phyloP scores from a whole-genome alignment of 106 monocot species.

The Allium sativum region DNA sequence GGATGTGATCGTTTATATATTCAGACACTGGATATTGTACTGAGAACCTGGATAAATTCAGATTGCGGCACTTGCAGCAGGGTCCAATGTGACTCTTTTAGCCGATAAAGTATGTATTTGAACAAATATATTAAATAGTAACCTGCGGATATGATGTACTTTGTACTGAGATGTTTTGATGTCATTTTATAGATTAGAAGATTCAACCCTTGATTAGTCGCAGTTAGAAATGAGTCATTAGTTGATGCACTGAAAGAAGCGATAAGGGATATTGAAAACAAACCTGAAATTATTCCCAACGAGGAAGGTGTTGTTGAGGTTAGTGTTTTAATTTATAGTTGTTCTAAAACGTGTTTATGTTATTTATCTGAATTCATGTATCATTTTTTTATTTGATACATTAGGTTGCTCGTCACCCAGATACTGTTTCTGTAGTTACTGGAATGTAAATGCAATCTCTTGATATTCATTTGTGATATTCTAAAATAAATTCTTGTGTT shows the following conservation, averaged over 20 bases:
- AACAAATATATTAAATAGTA: no score
- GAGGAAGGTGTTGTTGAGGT: slow-evolving; percentile 91
- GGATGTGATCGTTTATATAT: neutral
- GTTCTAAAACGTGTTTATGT: neutral
- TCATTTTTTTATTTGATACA: no score
- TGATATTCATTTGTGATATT: no score
- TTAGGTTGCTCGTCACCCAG: slow-evolving; percentile 94
- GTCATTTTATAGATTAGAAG: slow-evolving; percentile 47
- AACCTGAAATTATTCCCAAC: slow-evolving; percentile 86
- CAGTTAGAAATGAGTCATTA: slow-evolving; percentile 73
- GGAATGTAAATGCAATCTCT: no score
- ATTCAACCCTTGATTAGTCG: slow-evolving; percentile 85
- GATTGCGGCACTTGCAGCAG: slow-evolving; percentile 91
- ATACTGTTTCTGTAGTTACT: slow-evolving; percentile 86
- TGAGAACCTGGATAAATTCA: slow-evolving; percentile 88
- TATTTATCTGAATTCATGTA: no score
- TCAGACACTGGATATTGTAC: slow-evolving; percentile 91
- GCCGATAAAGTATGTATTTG: slow-evolving; percentile 83
- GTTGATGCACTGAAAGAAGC: slow-evolving; percentile 79
- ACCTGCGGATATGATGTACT: no score
- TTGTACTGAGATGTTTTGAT: neutral
- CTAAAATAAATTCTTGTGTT: no score
- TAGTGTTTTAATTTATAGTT: neutral
- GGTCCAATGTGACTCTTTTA: slow-evolving; percentile 88
- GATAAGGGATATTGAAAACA: slow-evolving; percentile 63